Evolutionary conservation across 345 rosid species (phyloP).

Genomic region (Salix purpurea): DNA sequence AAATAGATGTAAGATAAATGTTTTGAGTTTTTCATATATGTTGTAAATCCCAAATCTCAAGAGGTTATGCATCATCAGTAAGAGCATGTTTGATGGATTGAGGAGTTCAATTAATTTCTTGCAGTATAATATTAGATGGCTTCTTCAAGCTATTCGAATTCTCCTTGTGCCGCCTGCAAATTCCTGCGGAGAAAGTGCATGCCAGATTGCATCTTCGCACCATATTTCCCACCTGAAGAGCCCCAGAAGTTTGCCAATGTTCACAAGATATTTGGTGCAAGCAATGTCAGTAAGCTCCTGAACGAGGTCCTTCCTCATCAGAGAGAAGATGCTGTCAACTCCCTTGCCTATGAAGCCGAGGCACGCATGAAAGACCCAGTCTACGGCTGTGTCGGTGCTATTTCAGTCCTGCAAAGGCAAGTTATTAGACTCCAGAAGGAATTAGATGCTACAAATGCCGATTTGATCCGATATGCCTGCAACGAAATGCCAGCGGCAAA

Average conservation of each 20-base stretch:
- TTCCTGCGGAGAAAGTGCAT: slow-evolving; percentile 32
- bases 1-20: neutral
- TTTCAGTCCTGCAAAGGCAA: slow-evolving; percentile 32
- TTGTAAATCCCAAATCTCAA: neutral
- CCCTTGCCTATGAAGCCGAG: slow-evolving; percentile 35
- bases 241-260: slow-evolving; percentile 28
- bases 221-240: slow-evolving; percentile 31
- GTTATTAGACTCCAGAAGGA: slow-evolving; percentile 31
- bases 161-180: slow-evolving; percentile 37
- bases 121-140: slow-evolving; percentile 12
- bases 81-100: neutral
- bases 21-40: no score
- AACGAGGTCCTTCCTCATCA: slow-evolving; percentile 30
- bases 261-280: slow-evolving; percentile 34
- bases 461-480: slow-evolving; percentile 24
- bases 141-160: slow-evolving; percentile 22
- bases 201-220: slow-evolving; percentile 32
- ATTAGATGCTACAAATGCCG: slow-evolving; percentile 30
- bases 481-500: slow-evolving; percentile 8
- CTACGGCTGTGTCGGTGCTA: slow-evolving; percentile 34
- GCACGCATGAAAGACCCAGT: slow-evolving; percentile 33
- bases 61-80: neutral
- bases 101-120: neutral
- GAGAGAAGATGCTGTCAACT: slow-evolving; percentile 35
- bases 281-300: slow-evolving; percentile 30